Percentiles rank a stretch among this genome's conserved stretches.
Conservation (phyloP, 2,329 filamentous ascomycete species). For the Curvularia sp. region DNA sequence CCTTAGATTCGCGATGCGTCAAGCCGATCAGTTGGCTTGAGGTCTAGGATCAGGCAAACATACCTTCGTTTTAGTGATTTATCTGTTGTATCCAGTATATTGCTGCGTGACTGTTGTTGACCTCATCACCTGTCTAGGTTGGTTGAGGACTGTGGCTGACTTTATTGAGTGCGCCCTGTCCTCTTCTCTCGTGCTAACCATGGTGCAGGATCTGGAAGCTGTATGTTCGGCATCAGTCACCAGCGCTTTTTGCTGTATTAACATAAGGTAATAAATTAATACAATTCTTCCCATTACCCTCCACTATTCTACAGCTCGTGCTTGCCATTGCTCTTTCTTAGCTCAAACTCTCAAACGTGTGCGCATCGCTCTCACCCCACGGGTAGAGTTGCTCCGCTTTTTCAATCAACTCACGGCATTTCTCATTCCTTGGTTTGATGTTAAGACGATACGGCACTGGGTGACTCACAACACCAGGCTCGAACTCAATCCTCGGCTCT, state of each 20-base stretch:
- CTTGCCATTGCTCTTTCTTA: not conserved
- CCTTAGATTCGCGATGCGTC: conserved; percentile 36
- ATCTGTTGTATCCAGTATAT: not conserved
- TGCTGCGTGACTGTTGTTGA: not conserved
- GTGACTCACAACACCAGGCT: conserved; percentile 50
- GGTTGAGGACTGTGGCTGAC: not conserved
- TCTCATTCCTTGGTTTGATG: conserved; percentile 48
- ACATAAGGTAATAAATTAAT: not conserved
- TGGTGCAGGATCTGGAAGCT: not conserved
- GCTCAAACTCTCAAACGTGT: conserved; percentile 24
- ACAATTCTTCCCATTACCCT: not conserved
- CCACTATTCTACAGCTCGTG: not conserved
- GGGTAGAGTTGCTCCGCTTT: conserved; percentile 48
- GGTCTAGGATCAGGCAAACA: conserved; percentile 23
- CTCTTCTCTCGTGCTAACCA: not conserved
- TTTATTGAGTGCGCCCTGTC: not conserved
- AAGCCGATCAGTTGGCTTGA: conserved; percentile 35
- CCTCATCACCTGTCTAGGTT: not conserved
- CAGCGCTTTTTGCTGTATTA: not conserved
- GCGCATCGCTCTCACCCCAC: conserved; percentile 52
- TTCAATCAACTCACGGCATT: conserved; percentile 45
- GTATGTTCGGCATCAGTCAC: not conserved
- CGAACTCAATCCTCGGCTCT: conserved; percentile 48
- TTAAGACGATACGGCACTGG: conserved; percentile 47
- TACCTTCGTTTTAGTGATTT: not conserved